Conservation (phyloP, 306 rosid species). For the Lotus japonicus region DNA sequence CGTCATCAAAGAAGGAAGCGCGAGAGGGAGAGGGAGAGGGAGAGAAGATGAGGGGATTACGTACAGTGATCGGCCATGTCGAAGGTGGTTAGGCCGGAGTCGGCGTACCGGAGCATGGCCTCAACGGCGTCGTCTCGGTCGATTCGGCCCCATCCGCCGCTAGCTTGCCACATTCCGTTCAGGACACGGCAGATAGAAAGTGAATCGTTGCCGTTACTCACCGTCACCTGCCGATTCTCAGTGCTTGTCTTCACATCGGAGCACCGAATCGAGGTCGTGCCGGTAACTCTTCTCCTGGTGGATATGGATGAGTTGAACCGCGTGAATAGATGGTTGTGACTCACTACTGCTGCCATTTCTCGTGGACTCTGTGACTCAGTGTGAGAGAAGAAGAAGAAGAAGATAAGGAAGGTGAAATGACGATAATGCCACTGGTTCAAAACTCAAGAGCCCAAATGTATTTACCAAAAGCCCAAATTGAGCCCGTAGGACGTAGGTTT, state of each 20-base stretch:
- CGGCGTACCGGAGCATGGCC: constrained; percentile 85
- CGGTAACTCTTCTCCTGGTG: neutral
- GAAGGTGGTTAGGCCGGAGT: constrained; percentile 77
- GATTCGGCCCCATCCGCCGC: constrained; percentile 87
- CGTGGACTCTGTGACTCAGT: neutral
- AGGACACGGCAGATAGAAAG: constrained; percentile 65
- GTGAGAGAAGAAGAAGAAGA: neutral
- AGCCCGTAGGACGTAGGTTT: neutral
- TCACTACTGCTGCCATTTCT: constrained; percentile 28
- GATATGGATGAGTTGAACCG: constrained; percentile 14
- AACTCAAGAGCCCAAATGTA: neutral
- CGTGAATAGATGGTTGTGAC: constrained; percentile 19
- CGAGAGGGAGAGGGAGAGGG: neutral
- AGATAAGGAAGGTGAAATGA: constrained; percentile 27
- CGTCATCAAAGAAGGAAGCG: neutral
- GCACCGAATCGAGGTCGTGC: constrained; percentile 39
- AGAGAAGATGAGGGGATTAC: neutral
- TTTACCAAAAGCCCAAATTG: neutral
- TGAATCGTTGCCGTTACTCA: constrained; percentile 58
- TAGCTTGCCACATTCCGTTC: constrained; percentile 89
- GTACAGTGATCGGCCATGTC: constrained; percentile 97
- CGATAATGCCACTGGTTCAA: neutral
- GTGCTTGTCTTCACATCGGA: constrained; percentile 12
- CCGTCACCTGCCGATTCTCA: constrained; percentile 38
- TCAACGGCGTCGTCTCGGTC: constrained; percentile 77